These are phyloP conservation scores for Kockovaella imperatae DNA, from an alignment of 768 basidiomycete species.

Conservation along the genomic window DNA sequence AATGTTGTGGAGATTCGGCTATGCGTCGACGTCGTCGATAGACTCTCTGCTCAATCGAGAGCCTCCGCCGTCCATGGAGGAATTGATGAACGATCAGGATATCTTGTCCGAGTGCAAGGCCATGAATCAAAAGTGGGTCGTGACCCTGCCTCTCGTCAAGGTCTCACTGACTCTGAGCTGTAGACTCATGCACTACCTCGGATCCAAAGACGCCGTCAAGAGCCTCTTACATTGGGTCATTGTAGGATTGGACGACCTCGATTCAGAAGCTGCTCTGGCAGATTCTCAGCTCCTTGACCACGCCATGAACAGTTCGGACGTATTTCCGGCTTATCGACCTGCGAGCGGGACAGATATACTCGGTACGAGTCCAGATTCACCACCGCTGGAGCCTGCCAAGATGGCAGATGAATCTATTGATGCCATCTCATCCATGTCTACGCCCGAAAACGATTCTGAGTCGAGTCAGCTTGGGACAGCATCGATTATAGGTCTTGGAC, in stretches of 20 bases:
- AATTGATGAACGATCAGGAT: constrained; percentile 87
- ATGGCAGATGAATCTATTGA: constrained; percentile 1
- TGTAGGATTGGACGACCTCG: constrained; percentile 40
- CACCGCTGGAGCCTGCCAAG: constrained; percentile 24
- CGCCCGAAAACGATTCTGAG: too few species aligned
- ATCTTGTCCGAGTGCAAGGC: constrained; percentile 90
- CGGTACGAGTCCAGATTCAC: constrained; percentile 17
- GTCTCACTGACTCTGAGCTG: constrained; percentile 49
- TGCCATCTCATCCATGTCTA: neutral
- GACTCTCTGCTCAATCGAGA: constrained; percentile 86
- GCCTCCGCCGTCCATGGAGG: constrained; percentile 59
- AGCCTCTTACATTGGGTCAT: constrained; percentile 39
- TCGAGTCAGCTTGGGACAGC: too few species aligned
- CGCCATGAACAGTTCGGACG: constrained; percentile 7
- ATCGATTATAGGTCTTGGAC: constrained; percentile 15
- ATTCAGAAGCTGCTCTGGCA: constrained; percentile 28
- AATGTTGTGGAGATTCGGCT: constrained; percentile 45
- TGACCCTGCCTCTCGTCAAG: constrained; percentile 51
- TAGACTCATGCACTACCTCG: constrained; percentile 36
- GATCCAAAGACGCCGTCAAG: constrained; percentile 28
- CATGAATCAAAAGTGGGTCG: constrained; percentile 60
- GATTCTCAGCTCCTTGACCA: constrained; percentile 13
- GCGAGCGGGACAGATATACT: constrained; percentile 4
- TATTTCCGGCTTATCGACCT: constrained; percentile 18
- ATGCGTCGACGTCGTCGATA: constrained; percentile 46